phyloP scores from a whole-genome alignment of 805 yeast genomes.

The Saturnispora serradocipensis region DNA sequence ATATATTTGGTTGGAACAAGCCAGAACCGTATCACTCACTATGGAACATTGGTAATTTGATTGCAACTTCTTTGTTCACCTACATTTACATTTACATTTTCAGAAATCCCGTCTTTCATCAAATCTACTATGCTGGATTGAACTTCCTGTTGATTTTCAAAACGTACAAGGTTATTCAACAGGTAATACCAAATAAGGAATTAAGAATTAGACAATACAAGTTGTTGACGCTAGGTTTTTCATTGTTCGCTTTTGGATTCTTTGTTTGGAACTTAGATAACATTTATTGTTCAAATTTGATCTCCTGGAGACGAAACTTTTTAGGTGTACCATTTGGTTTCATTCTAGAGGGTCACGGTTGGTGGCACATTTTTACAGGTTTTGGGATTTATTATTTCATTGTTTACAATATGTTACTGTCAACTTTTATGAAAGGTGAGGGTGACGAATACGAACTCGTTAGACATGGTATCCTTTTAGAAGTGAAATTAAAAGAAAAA shows the following conservation, averaged over 20 bases:
- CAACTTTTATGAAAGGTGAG: constrained; percentile 54
- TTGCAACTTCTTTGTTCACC: constrained; percentile 43
- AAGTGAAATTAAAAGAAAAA: constrained; percentile 24
- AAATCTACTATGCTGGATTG: constrained; percentile 70
- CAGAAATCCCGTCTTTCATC: constrained; percentile 83
- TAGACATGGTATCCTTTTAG: constrained; percentile 52
- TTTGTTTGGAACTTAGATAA: constrained; percentile 85
- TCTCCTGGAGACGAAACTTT: constrained; percentile 43
- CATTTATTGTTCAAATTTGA: constrained; percentile 58
- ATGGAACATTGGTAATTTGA: constrained; percentile 24
- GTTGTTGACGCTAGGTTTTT: constrained; percentile 23
- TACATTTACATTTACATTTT: constrained; percentile 53
- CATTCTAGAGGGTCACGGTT: constrained; percentile 84
- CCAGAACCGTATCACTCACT: constrained; percentile 12
- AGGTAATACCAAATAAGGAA: constrained; percentile 16
- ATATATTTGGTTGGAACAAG: constrained; percentile 26
- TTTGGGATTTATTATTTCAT: constrained; percentile 81
- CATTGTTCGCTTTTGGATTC: constrained; percentile 61
- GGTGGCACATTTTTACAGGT: constrained; percentile 94
- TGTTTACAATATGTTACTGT: constrained; percentile 66
- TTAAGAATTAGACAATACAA: constrained; percentile 20
- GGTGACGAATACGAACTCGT: constrained; percentile 46
- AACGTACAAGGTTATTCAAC: constrained; percentile 29
- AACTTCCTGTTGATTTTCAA: constrained; percentile 65
- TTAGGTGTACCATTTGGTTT: constrained; percentile 82